Evolutionary conservation across 2,329 filamentous ascomycete species (phyloP).

Genomic region (Sporothrix phasma): DNA sequence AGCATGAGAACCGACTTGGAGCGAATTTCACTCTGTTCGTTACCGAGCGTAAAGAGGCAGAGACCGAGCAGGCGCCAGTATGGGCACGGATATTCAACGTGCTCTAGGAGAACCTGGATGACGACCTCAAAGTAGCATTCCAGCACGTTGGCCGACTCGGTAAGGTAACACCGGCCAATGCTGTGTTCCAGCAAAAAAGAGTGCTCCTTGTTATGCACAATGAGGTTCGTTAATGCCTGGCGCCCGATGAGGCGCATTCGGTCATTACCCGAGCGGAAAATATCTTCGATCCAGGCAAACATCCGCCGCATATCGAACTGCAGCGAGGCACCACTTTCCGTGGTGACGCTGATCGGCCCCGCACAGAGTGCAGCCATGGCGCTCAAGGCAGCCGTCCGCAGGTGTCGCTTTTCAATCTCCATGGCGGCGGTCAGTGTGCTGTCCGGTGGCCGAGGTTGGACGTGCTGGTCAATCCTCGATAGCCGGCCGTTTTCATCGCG

Average conservation of each 20-base stretch:
- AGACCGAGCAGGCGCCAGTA: conserved; percentile 89
- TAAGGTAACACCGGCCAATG: conserved; percentile 81
- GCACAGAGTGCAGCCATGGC: conserved; percentile 92
- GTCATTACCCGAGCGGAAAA: conserved; percentile 87
- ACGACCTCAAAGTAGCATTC: conserved; percentile 95
- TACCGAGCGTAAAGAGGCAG: conserved; percentile 85
- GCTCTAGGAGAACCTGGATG: conserved; percentile 73
- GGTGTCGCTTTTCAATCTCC: conserved; percentile 92
- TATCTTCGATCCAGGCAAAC: conserved; percentile 89
- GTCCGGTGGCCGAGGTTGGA: conserved; percentile 44
- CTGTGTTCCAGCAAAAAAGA: conserved; percentile 79
- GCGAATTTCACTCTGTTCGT: conserved; percentile 78
- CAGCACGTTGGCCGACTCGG: conserved; percentile 69
- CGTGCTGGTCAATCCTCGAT: conserved; percentile 57
- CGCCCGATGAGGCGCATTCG: conserved; percentile 84
- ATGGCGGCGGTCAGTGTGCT: conserved; percentile 77
- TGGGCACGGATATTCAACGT: conserved; percentile 69
- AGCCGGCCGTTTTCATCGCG: conserved; percentile 82
- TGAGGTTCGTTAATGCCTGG: conserved; percentile 77
- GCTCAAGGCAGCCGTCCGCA: conserved; percentile 81
- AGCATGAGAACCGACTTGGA: conserved; percentile 79
- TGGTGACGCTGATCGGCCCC: conserved; percentile 74
- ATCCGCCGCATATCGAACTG: conserved; percentile 89
- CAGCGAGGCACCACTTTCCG: conserved; percentile 75
- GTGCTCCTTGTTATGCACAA: conserved; percentile 82